Base-by-base conservation (phyloP, 768 basidiomycete species). In the Phaeotremella skinneri region DNA sequence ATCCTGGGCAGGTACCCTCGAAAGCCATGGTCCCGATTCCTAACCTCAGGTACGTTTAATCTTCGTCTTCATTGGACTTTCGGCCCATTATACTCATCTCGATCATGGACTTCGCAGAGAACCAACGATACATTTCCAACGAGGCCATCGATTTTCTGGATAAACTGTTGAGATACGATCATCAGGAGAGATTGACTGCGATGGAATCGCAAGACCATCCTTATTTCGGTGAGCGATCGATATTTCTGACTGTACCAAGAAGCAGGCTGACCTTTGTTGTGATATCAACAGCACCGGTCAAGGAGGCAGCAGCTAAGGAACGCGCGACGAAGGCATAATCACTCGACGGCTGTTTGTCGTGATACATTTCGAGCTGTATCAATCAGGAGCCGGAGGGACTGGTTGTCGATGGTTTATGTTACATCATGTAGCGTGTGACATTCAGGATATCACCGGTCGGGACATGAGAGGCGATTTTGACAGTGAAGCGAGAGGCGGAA, bases 131-230 rank as follows among this genome's bases (percentile, higher is more conserved):
- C 78, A 91, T 97, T 69, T 90, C 91, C 23, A 97, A 91, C 74
- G 94, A 97, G 71, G 94, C 92, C 31, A 89, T 97, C 69, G 93
- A 96, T 80, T 87, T 97, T 72, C 79, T 98, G 61, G 94, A 98
- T 79, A 92, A 92, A 79, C 83, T 98, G 32, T 82, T 96, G 74
- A 87, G 91, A 53, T 98, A 97, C 77, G 94, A 98, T 75, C 94
- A 98, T 74, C 92, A 96, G 80, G 92, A 94, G 74, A 86, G 94
- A 54, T 81, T 97, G 58, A 98, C 94, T 5, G 94, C 94, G 52
- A 85, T 86, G 62, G 94, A 98, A 77, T 90, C 91, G 4, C 91
- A 94, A 75, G 82, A 81, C 17, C 93, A 96, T 69, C 82, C 87
- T n/a, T 97, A 96, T 79, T 98, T 97, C 72, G 88, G 70, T 73